These are phyloP conservation scores for Lentithecium fluviatile DNA, from an alignment of 495 filamentous ascomycete genomes.

Conservation along the genomic window DNA sequence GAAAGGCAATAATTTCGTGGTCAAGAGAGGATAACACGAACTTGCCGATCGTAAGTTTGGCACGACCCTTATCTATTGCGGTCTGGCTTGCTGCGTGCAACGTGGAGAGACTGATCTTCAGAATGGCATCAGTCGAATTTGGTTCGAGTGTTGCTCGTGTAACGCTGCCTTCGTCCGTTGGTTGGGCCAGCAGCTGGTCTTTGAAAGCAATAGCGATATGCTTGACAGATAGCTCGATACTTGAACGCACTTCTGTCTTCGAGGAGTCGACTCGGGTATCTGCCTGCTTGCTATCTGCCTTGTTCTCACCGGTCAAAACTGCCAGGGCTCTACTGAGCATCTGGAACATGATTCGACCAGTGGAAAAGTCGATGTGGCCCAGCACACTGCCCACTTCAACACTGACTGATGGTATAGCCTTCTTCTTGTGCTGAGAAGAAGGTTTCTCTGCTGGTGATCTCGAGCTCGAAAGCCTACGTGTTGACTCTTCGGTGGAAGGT, in stretches of 20 bases:
- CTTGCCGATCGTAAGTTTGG: conserved; percentile 53
- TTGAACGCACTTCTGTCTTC: background rate
- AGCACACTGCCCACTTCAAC: conserved; percentile 30
- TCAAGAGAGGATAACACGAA: conserved; percentile 67
- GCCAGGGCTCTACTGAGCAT: conserved; percentile 24
- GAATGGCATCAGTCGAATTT: conserved; percentile 26
- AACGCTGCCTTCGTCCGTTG: background rate
- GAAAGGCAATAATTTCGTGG: conserved; percentile 65
- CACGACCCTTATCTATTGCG: conserved; percentile 19
- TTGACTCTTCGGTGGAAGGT: conserved; percentile 10
- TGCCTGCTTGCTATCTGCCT: background rate
- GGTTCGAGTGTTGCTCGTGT: conserved; percentile 9
- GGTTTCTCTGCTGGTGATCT: background rate
- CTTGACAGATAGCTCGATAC: conserved; percentile 17
- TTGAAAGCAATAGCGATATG: conserved; percentile 23
- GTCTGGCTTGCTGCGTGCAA: conserved; percentile 12
- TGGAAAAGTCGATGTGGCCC: conserved; percentile 33
- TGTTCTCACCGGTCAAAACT: background rate
- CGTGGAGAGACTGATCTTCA: conserved; percentile 16
- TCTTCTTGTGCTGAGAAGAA: conserved; percentile 3
- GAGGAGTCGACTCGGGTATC: background rate
- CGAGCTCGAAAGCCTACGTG: background rate
- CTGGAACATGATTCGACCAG: conserved; percentile 34
- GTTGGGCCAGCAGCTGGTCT: conserved; percentile 25
- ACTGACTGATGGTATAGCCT: conserved; percentile 6